Evolutionary conservation across 106 monocot species (phyloP), one percentile per base, ranked within the genome.

Genomic region (Narthecium ossifragum): DNA sequence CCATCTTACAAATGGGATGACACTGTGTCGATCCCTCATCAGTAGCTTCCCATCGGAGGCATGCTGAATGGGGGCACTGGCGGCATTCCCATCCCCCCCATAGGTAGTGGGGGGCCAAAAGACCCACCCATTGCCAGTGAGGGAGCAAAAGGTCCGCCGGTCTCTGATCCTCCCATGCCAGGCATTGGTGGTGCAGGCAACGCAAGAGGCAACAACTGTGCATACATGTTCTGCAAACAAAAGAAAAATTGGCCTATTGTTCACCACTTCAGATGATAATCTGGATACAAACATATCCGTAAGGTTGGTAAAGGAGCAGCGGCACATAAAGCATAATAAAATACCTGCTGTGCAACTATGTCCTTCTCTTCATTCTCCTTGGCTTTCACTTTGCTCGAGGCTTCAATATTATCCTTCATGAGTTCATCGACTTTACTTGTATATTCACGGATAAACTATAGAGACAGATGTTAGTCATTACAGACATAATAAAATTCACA

Each of bases 331-430:
- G 0, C 11, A 18, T 0, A 22, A 25, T 33, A 47, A 13, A 60
- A 13, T 58, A 96, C 94, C 94, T 96, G 94, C 65, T 90, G 94
- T 0, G 94, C 75, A 26, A 96, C 90, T 83, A 90, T 75, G 1
- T 96, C 90, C 62, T 96, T 96, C 62, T 96, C 94, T 66, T 84
- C 93, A 53, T 80, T 62, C 53, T 96, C 90, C 64, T 96, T 96
- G 17, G 80, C 64, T 67, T 78, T 90, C 53, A 73, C 90, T 69
- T 96, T 90, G 4, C 18, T 90, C 24, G 71, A 55, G 25, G 94
- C 73, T 51, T 90, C 94, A 48, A 96, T 55, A 70, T 71, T 96
- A 59, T 84, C 80, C 65, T 96, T 96, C 31, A 96, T 62, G 23
- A 96, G 80, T 32, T 86, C 94, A 66, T 96, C 90, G 6, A 96